Evolutionary conservation across 345 rosid genomes (phyloP), one percentile per base, ranked within the genome.

Genomic region (Ceriops decandra): DNA sequence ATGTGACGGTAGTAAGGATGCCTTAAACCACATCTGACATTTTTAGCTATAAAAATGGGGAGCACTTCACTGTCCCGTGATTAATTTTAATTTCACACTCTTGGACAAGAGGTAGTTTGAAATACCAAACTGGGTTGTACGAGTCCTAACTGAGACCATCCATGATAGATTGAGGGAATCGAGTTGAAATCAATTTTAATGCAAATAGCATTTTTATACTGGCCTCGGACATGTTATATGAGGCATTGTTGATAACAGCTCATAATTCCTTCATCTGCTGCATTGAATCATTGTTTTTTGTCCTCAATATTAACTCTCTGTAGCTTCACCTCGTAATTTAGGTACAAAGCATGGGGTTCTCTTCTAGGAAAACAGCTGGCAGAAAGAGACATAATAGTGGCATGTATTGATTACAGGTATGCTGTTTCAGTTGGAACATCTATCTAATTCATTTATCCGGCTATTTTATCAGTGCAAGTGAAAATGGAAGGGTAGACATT

Each of bases 311-410:
- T 76, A 69, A 67, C 32, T 65, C 21, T 60, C 63, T 60, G 28
- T 62, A 10, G 19, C 52, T 63, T 71, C 62, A 36, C 49, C 49
- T 78, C 38, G 60, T 76, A 65, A 49, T 67, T 24, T 63, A 76
- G 80, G 69, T 72, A 76, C 57, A 76, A 76, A 68, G 80, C 80
- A 57, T 76, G 80, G 80, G 80, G 80, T 24, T 52, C 76, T 60
- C 76, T 76, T 68, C 69, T 76, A 26, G 76, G 80, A 21, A 68
- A 72, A 42, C 73, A 76, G 67, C 64, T 76, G 66, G 80, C 76
- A 16, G 80, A 76, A 60, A 76, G 80, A 57, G 80, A 59, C 65
- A 72, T 76, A 54, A 72, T 76, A 35, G 80, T 76, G 8, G 80
- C 80, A 57, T 76, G 80, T 58, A 67, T 76, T 31, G 80, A 76